Evolutionary conservation across 2,329 filamentous ascomycete species (phyloP).

Genomic region (Monosporascus sp.): DNA sequence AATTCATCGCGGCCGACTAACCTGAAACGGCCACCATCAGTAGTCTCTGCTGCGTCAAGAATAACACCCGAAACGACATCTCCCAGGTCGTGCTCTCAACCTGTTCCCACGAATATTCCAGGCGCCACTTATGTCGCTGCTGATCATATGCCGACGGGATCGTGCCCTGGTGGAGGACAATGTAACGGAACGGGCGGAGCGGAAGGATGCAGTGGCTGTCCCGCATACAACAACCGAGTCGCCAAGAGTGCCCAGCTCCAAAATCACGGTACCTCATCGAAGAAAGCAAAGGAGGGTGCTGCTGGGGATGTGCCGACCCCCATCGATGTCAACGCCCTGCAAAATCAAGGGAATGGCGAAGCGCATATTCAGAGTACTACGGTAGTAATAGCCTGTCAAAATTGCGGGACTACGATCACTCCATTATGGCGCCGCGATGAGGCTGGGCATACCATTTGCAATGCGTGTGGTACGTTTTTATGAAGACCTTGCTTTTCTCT

Average conservation of each 20-base stretch:
- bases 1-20: constrained; percentile 89
- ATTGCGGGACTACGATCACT: constrained; percentile 94
- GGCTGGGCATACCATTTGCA: constrained; percentile 93
- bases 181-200: constrained; percentile 97
- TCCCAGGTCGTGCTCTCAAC: constrained; percentile 33
- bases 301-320: constrained; percentile 35
- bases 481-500: background rate
- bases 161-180: constrained; percentile 87
- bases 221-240: constrained; percentile 94
- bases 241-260: constrained; percentile 76
- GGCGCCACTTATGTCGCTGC: constrained; percentile 70
- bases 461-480: constrained; percentile 77
- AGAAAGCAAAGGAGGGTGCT: constrained; percentile 17
- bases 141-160: constrained; percentile 71
- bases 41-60: constrained; percentile 39
- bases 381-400: constrained; percentile 87
- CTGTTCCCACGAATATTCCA: constrained; percentile 31
- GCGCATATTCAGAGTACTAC: constrained; percentile 42
- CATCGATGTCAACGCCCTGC: constrained; percentile 44
- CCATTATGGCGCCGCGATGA: constrained; percentile 94
- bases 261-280: constrained; percentile 28
- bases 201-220: constrained; percentile 90
- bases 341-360: constrained; percentile 24
- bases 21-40: constrained; percentile 67
- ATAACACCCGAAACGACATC: constrained; percentile 36